Evolutionary conservation across 1,284 basidiomycete genomes (phyloP).

Genomic region (Ceratobasidium sp.): DNA sequence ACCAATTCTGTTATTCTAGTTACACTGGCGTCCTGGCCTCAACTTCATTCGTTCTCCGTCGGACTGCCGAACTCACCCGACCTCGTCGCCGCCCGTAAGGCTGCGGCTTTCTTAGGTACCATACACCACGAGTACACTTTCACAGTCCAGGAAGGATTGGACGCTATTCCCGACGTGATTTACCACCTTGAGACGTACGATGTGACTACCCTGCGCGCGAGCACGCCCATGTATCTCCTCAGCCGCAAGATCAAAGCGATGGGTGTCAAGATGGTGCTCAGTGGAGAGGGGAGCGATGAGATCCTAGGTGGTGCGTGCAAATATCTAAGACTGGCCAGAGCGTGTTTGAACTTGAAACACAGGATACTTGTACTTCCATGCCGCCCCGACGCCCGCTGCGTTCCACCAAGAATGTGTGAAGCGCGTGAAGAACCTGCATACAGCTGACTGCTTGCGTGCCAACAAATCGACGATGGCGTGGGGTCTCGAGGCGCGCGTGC

Average conservation of each 20-base stretch:
- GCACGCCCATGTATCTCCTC: slow-evolving; percentile 97
- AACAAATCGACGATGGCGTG: slow-evolving; percentile 99
- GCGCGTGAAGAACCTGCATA: slow-evolving; percentile 98
- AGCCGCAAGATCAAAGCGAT: slow-evolving; percentile 99
- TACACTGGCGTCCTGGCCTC: slow-evolving; percentile 91
- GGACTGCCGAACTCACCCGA: slow-evolving; percentile 97
- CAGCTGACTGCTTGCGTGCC: slow-evolving; percentile 95
- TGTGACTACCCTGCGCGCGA: slow-evolving; percentile 97
- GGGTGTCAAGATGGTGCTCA: slow-evolving; percentile 99
- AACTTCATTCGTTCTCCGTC: slow-evolving; percentile 97
- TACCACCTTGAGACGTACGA: slow-evolving; percentile 99
- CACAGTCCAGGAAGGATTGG: slow-evolving; percentile 97
- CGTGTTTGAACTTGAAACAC: slow-evolving; percentile 4
- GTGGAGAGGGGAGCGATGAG: slow-evolving; percentile 98
- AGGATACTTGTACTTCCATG: slow-evolving; percentile 99
- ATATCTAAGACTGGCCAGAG: neutral
- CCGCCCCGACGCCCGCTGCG: slow-evolving; percentile 86
- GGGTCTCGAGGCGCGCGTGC: slow-evolving; percentile 98
- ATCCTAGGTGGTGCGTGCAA: slow-evolving; percentile 83
- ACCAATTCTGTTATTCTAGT: slow-evolving; percentile 53
- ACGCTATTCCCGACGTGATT: slow-evolving; percentile 97
- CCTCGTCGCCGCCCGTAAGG: slow-evolving; percentile 92
- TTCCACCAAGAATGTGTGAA: slow-evolving; percentile 97
- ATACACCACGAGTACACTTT: slow-evolving; percentile 99
- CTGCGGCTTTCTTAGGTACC: slow-evolving; percentile 93